These are phyloP conservation scores for Mariannaea elegans DNA, from an alignment of 2,329 filamentous ascomycete genomes.

Conservation along the genomic window DNA sequence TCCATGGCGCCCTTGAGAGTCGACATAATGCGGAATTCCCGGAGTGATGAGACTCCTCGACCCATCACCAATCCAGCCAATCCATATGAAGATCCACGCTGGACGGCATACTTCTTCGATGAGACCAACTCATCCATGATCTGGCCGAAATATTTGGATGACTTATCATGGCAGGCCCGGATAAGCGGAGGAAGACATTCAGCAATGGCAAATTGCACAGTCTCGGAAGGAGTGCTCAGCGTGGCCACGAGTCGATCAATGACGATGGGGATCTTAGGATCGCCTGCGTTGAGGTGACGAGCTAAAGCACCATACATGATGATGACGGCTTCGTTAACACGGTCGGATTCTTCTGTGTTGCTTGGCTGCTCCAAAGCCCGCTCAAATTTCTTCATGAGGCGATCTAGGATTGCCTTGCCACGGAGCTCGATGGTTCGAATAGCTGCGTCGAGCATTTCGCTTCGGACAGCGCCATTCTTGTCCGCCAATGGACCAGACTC, in stretches of 20 bases:
- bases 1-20: conserved; percentile 84
- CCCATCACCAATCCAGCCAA: conserved; percentile 89
- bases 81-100: conserved; percentile 94
- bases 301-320: conserved; percentile 96
- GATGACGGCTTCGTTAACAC: conserved; percentile 96
- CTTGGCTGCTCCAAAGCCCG: conserved; percentile 85
- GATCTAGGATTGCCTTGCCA: conserved; percentile 84
- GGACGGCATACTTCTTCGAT: conserved; percentile 90
- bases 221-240: conserved; percentile 92
- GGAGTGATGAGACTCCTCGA: conserved; percentile 82
- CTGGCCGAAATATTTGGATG: conserved; percentile 80
- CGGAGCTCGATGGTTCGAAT: conserved; percentile 82
- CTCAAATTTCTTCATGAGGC: conserved; percentile 93
- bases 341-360: conserved; percentile 82
- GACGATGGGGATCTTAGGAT: conserved; percentile 86
- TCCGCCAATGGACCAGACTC: conserved; percentile 89
- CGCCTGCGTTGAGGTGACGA: conserved; percentile 84
- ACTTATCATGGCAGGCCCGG: conserved; percentile 79
- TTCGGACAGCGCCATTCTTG: conserved; percentile 76
- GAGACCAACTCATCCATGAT: conserved; percentile 84
- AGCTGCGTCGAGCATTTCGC: conserved; percentile 92
- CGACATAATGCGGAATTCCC: conserved; percentile 86
- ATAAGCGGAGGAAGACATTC: conserved; percentile 94
- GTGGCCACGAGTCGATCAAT: conserved; percentile 87
- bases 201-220: conserved; percentile 95